These are phyloP conservation scores for Picochlorum costavermella DNA, from an alignment of 139 green algal species.

Conservation along the genomic window DNA sequence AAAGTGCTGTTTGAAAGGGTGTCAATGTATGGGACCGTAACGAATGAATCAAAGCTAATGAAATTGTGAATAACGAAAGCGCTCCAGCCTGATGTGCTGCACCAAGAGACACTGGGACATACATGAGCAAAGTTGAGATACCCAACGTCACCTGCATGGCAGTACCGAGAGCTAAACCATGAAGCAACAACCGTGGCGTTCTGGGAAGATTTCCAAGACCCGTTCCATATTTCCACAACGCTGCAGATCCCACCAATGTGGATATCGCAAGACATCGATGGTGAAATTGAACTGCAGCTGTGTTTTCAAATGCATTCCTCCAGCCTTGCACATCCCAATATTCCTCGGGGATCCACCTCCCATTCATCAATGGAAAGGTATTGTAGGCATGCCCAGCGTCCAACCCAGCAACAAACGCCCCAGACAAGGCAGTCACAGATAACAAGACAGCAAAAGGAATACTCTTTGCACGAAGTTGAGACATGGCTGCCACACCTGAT, in stretches of 20 bases:
- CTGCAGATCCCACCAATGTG: conserved; percentile 49
- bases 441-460: conserved; percentile 77
- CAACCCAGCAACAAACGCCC: conserved; percentile 78
- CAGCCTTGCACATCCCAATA: conserved; percentile 60
- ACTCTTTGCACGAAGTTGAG: conserved; percentile 25
- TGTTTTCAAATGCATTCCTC: conserved; percentile 94
- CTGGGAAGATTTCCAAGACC: conserved; percentile 40
- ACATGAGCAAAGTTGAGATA: conserved; percentile 75
- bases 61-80: conserved; percentile 79
- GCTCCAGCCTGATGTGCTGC: conserved; percentile 78
- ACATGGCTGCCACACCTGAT: conserved; percentile 21
- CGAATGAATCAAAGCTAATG: conserved; percentile 74
- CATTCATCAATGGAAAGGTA: conserved; percentile 94
- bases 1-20: not conserved
- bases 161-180: conserved; percentile 30
- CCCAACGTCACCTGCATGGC: conserved; percentile 60
- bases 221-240: conserved; percentile 38
- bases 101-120: conserved; percentile 81
- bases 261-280: conserved; percentile 70
- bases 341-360: conserved; percentile 72
- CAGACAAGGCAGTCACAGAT: conserved; percentile 78
- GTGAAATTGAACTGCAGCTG: conserved; percentile 86
- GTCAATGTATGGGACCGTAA: conserved; percentile 24
- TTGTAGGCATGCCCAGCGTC: conserved; percentile 94
- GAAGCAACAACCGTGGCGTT: conserved; percentile 24